A percentile compares a stretch with the other conserved stretches of the same genome.
phyloP scores from a whole-genome alignment of 495 filamentous ascomycete genomes.

The Neurospora sp. region DNA sequence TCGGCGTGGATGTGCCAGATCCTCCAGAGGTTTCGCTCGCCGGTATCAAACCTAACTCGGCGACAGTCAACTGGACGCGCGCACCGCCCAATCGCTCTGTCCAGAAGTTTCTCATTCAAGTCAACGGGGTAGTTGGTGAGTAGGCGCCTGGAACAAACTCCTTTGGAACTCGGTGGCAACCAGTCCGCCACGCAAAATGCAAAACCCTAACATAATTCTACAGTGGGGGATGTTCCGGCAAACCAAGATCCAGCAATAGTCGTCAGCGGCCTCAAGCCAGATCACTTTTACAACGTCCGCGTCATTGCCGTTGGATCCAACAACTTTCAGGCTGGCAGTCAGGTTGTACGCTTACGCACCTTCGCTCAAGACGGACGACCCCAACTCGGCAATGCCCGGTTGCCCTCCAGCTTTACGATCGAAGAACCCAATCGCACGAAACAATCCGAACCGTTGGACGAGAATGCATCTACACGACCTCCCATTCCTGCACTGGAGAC shows the following conservation, averaged over 20 bases:
- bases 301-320: constrained; percentile 81
- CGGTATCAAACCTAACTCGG: constrained; percentile 73
- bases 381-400: constrained; percentile 43
- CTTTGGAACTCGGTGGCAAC: not conserved
- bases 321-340: constrained; percentile 84
- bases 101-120: constrained; percentile 78
- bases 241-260: constrained; percentile 81
- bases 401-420: constrained; percentile 41
- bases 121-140: constrained; percentile 86
- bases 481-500: constrained; percentile 43
- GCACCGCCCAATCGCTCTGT: constrained; percentile 68
- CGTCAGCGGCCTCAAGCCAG: constrained; percentile 72
- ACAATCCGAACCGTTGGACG: constrained; percentile 25
- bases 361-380: constrained; percentile 41
- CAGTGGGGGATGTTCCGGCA: constrained; percentile 75
- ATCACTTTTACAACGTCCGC: constrained; percentile 83
- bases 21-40: constrained; percentile 87
- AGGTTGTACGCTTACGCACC: constrained; percentile 71
- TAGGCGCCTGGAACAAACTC: constrained; percentile 1
- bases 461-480: constrained; percentile 27
- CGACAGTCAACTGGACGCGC: constrained; percentile 85
- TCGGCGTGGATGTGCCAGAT: constrained; percentile 87
- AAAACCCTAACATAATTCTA: constrained; percentile 6
- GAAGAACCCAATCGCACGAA: constrained; percentile 34
- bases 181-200: not conserved